These are phyloP conservation scores for Crotalaria pallida DNA, from an alignment of 306 rosid species.

Conservation along the genomic window DNA sequence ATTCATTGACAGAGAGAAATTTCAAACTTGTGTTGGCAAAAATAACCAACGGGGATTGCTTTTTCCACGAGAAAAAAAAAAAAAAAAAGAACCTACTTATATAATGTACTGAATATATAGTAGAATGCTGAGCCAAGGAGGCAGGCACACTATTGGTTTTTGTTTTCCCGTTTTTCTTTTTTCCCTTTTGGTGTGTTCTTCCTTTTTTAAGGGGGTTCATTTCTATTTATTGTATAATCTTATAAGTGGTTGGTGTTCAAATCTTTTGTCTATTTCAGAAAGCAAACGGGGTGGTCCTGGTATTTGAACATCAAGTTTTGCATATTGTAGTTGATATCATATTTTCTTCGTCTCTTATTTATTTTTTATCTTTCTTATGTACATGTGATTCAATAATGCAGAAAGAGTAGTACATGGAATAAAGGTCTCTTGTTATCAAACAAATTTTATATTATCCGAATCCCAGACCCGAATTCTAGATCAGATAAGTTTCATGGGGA, in stretches of 20 bases:
- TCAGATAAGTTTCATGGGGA: no score
- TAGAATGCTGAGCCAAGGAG: conserved; percentile 32
- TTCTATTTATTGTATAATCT: not conserved
- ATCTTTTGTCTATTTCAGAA: conserved; percentile 8
- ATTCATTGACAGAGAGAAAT: conserved; percentile 51
- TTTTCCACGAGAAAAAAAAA: no score
- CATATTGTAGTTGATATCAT: no score
- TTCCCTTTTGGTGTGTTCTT: not conserved
- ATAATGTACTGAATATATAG: conserved; percentile 29
- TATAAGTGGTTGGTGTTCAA: conserved; percentile 16
- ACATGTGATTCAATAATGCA: no score
- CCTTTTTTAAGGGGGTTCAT: conserved; percentile 7
- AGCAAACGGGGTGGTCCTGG: conserved; percentile 9
- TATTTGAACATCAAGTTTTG: no score
- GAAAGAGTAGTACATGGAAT: no score
- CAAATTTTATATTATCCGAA: no score
- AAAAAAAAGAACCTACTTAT: conserved; percentile 29
- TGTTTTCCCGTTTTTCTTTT: not conserved
- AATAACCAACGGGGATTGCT: conserved; percentile 43
- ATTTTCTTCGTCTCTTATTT: no score
- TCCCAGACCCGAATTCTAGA: no score
- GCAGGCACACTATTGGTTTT: conserved; percentile 23
- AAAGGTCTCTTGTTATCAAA: no score
- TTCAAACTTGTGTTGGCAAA: conserved; percentile 44
- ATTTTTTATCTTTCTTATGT: no score